Conservation (phyloP, 208 protist species). For the Trypanosoma scelopori region DNA sequence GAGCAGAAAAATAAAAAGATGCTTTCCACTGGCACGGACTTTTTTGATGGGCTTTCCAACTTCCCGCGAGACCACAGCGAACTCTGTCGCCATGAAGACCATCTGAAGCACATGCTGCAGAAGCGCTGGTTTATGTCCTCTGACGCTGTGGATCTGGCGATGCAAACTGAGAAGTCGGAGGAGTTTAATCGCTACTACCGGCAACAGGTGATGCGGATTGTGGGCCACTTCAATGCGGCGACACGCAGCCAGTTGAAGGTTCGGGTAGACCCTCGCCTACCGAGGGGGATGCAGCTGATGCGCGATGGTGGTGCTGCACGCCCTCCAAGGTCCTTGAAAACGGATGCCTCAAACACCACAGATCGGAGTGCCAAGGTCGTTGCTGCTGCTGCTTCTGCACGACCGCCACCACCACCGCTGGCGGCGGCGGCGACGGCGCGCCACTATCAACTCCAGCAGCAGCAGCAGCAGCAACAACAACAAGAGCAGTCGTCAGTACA, state of each 20-base stretch:
- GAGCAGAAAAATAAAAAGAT: background rate
- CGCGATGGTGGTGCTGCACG: background rate
- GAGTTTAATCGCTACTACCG: slow-evolving; percentile 74
- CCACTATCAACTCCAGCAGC: background rate
- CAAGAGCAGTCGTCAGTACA: background rate
- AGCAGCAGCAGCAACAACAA: background rate
- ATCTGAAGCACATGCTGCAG: slow-evolving; percentile 75
- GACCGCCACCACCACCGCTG: background rate
- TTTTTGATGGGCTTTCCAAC: slow-evolving; percentile 70
- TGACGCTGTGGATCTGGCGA: slow-evolving; percentile 61
- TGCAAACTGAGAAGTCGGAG: slow-evolving; percentile 56
- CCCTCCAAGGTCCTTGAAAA: background rate
- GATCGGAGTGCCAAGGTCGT: background rate
- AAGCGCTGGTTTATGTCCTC: slow-evolving; percentile 59
- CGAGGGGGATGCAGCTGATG: slow-evolving; percentile 49
- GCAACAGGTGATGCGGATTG: slow-evolving; percentile 55
- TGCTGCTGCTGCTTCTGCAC: background rate
- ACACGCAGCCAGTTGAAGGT: slow-evolving; percentile 62
- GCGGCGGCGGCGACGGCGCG: no score
- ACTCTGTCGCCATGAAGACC: slow-evolving; percentile 59
- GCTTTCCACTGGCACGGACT: slow-evolving; percentile 36
- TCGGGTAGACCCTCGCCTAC: slow-evolving; percentile 56
- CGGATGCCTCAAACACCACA: background rate
- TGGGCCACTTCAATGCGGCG: slow-evolving; percentile 54
- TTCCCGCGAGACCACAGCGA: slow-evolving; percentile 58